Conservation (phyloP, 2,329 filamentous ascomycete genomes). For the Berkeleyomyces rouxiae region DNA sequence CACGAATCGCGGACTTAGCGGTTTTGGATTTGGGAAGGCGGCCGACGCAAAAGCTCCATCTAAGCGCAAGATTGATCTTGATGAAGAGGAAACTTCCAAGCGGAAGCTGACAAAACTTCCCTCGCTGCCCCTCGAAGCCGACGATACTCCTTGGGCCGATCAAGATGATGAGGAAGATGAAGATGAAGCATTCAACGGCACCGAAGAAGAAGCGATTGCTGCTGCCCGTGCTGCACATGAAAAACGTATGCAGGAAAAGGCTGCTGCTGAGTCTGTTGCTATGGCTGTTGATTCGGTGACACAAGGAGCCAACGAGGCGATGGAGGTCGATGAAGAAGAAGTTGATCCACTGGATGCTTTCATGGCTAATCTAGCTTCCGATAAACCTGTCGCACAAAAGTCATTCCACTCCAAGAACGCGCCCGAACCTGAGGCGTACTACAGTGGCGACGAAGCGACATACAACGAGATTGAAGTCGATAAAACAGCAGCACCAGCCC, state of each 20-base stretch:
- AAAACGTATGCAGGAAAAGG: slow-evolving; percentile 43
- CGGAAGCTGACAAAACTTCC: slow-evolving; percentile 87
- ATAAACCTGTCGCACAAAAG: slow-evolving; percentile 18
- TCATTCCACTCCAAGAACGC: slow-evolving; percentile 27
- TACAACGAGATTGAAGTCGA: slow-evolving; percentile 33
- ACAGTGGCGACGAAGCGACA: slow-evolving; percentile 65
- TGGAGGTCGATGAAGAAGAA: slow-evolving; percentile 41
- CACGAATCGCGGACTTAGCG: slow-evolving; percentile 54
- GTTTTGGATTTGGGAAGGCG: slow-evolving; percentile 66
- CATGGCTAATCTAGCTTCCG: slow-evolving; percentile 56
- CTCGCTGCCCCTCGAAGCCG: slow-evolving; percentile 50
- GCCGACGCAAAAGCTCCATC: slow-evolving; percentile 45
- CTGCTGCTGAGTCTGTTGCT: slow-evolving; percentile 15
- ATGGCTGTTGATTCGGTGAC: slow-evolving; percentile 16
- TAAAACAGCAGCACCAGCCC: slow-evolving; percentile 36
- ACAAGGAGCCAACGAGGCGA: slow-evolving; percentile 24
- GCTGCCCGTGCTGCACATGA: slow-evolving; percentile 75
- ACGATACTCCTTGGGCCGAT: slow-evolving; percentile 42
- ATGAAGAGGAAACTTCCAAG: slow-evolving; percentile 71
- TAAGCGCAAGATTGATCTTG: slow-evolving; percentile 67
- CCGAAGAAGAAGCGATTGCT: slow-evolving; percentile 74
- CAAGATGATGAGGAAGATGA: slow-evolving; percentile 56
- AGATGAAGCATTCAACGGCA: slow-evolving; percentile 59
- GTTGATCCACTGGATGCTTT: slow-evolving; percentile 92
- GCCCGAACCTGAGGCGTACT: slow-evolving; percentile 68